A percentile compares a stretch with the other conserved stretches of the same genome.
phyloP scores from a whole-genome alignment of 768 basidiomycete species.

The Mycena pura region DNA sequence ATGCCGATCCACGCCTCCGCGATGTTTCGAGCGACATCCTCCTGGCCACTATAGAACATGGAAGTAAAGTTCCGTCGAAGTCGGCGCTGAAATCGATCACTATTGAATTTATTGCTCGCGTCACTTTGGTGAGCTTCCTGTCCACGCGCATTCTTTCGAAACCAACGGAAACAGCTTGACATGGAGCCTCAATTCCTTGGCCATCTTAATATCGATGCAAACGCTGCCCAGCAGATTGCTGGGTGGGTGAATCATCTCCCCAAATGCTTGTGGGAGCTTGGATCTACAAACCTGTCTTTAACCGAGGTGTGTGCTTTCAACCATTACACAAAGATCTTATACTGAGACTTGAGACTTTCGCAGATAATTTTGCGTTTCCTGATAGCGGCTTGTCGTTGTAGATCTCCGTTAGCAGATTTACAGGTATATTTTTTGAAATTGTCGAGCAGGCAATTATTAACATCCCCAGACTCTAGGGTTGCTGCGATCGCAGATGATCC shows the following conservation, averaged over 20 bases:
- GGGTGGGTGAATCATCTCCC: conserved; percentile 83
- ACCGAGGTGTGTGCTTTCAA: conserved; percentile 60
- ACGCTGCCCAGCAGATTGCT: conserved; percentile 36
- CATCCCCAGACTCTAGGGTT: conserved; percentile 51
- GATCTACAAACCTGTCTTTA: conserved; percentile 55
- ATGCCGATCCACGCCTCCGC: conserved; percentile 35
- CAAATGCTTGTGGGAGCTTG: conserved; percentile 85
- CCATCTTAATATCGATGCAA: conserved; percentile 45
- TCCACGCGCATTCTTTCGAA: background rate
- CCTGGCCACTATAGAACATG: conserved; percentile 69
- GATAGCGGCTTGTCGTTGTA: conserved; percentile 65
- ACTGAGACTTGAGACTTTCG: background rate
- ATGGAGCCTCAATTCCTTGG: conserved; percentile 61
- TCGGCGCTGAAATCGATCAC: conserved; percentile 71
- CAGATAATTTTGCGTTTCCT: conserved; percentile 69
- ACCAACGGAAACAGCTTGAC: conserved; percentile 57
- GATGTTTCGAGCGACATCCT: conserved; percentile 47
- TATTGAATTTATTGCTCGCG: conserved; percentile 75
- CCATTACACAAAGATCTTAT: background rate
- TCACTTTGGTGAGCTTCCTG: conserved; percentile 66
- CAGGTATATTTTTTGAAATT: conserved; percentile 46
- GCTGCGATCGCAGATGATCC: conserved; percentile 68
- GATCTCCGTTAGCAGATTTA: conserved; percentile 47
- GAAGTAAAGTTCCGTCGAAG: conserved; percentile 60
- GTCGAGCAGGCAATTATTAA: conserved; percentile 5